These are phyloP conservation scores for Phytopythium vexans DNA, from an alignment of 352 stramenopile species.

Conservation along the genomic window DNA sequence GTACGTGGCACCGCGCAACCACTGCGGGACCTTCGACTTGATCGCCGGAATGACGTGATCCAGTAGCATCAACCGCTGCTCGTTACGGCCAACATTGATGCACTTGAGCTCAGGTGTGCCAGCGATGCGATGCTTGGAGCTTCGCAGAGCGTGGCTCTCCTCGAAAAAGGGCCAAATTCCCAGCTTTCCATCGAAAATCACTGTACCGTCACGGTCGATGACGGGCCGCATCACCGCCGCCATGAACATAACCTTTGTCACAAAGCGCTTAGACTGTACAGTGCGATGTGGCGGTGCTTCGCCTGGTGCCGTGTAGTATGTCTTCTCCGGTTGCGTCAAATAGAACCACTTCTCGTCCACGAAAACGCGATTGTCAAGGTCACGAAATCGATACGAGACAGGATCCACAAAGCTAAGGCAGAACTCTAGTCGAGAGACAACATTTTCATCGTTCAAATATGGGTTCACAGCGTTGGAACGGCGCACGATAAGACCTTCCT, in stretches of 20 bases:
- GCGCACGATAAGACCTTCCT: neutral
- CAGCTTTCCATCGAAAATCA: slow-evolving; percentile 7
- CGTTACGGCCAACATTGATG: neutral
- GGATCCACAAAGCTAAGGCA: slow-evolving; percentile 7
- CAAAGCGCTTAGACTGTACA: slow-evolving; percentile 14
- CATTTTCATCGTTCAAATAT: slow-evolving; percentile 5
- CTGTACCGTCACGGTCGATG: neutral
- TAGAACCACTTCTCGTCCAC: slow-evolving; percentile 27
- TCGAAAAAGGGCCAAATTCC: slow-evolving; percentile 6
- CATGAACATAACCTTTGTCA: slow-evolving; percentile 28
- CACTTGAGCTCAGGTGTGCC: neutral
- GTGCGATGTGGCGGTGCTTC: slow-evolving; percentile 8
- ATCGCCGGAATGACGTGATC: slow-evolving; percentile 5
- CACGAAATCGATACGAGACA: slow-evolving; percentile 5
- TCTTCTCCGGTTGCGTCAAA: slow-evolving; percentile 6
- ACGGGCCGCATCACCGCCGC: slow-evolving; percentile 9
- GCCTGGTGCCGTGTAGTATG: slow-evolving; percentile 6
- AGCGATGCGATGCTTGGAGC: neutral
- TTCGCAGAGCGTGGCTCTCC: neutral
- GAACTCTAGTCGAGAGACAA: neutral
- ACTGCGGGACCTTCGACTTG: slow-evolving; percentile 1
- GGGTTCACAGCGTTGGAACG: slow-evolving; percentile 4
- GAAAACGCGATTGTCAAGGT: slow-evolving; percentile 13
- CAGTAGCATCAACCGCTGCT: slow-evolving; percentile 2
- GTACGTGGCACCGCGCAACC: neutral